Percentiles rank a stretch among this genome's conserved stretches.
These are phyloP conservation scores for Mallotus japonicus DNA, from an alignment of 441 rosid species.

Conservation along the genomic window DNA sequence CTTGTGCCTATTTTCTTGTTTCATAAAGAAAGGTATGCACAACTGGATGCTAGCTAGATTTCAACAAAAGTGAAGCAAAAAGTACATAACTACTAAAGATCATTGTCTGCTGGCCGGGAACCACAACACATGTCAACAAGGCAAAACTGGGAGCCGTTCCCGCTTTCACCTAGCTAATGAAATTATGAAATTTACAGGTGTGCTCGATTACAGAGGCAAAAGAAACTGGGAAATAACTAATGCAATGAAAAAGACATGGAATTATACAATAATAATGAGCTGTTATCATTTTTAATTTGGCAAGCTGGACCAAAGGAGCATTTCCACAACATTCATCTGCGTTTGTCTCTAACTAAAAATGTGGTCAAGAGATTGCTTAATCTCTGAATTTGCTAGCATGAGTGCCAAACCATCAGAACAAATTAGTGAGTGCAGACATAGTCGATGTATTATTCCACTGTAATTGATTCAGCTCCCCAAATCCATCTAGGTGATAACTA, in stretches of 20 bases:
- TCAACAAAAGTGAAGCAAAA: too few species aligned
- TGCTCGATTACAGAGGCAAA: conserved; percentile 13
- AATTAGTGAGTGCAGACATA: not conserved
- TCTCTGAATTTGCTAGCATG: conserved; percentile 12
- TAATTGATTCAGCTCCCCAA: not conserved
- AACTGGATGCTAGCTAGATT: too few species aligned
- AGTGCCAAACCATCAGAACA: conserved; percentile 12
- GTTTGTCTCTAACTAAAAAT: conserved; percentile 11
- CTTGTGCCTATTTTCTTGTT: too few species aligned
- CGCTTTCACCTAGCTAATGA: conserved; percentile 16
- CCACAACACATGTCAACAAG: not conserved
- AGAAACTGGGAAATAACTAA: conserved; percentile 1
- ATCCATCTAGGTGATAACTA: too few species aligned
- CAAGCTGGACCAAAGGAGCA: conserved; percentile 19
- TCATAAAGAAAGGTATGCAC: too few species aligned
- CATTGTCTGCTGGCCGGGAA: not conserved
- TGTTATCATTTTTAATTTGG: conserved; percentile 19
- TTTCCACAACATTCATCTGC: conserved; percentile 9
- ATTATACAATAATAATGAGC: conserved; percentile 36
- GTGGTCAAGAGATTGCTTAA: conserved; percentile 17
- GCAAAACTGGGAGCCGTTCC: not conserved
- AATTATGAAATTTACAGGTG: conserved; percentile 39
- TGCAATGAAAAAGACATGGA: not conserved
- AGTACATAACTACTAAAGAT: not conserved
- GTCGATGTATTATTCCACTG: not conserved